Evolutionary conservation across 352 stramenopile genomes (phyloP).

Genomic region (Pythium biforme): DNA sequence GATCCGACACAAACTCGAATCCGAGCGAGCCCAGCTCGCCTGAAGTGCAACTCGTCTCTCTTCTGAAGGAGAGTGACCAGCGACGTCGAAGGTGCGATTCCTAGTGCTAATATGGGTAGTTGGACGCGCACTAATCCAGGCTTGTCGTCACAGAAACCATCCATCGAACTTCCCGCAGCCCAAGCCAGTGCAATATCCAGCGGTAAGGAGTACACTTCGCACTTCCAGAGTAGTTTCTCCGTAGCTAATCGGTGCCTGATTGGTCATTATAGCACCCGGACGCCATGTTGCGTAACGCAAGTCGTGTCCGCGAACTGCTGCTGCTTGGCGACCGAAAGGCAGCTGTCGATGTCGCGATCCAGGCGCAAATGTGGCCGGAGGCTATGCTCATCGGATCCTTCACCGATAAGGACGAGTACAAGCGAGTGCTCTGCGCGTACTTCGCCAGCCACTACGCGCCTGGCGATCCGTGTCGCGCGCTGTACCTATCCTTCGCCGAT

Average conservation of each 20-base stretch:
- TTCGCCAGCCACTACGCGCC: slow-evolving; percentile 75
- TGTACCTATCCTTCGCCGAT: slow-evolving; percentile 82
- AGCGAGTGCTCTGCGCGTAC: slow-evolving; percentile 71
- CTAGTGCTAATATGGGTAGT: neutral
- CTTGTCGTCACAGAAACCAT: slow-evolving; percentile 31
- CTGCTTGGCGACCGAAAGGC: slow-evolving; percentile 74
- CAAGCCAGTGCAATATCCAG: slow-evolving; percentile 38
- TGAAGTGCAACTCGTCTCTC: slow-evolving; percentile 60
- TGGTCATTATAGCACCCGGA: slow-evolving; percentile 48
- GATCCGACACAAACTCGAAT: slow-evolving; percentile 45
- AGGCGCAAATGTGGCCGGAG: slow-evolving; percentile 84
- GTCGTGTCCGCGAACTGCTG: slow-evolving; percentile 65
- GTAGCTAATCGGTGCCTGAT: neutral
- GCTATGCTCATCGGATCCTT: slow-evolving; percentile 86
- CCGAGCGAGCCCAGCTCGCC: slow-evolving; percentile 58
- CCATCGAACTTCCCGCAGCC: slow-evolving; percentile 42
- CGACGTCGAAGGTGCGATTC: slow-evolving; percentile 47
- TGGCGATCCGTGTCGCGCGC: slow-evolving; percentile 69
- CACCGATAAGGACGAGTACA: slow-evolving; percentile 85
- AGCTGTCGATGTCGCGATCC: slow-evolving; percentile 73
- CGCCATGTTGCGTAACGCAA: slow-evolving; percentile 43
- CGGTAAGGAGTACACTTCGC: slow-evolving; percentile 8
- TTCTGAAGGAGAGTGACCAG: slow-evolving; percentile 70
- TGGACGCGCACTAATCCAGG: neutral
- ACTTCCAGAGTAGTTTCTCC: neutral